Conservation (phyloP, 1,284 basidiomycete genomes). For the Agaricales sp. region DNA sequence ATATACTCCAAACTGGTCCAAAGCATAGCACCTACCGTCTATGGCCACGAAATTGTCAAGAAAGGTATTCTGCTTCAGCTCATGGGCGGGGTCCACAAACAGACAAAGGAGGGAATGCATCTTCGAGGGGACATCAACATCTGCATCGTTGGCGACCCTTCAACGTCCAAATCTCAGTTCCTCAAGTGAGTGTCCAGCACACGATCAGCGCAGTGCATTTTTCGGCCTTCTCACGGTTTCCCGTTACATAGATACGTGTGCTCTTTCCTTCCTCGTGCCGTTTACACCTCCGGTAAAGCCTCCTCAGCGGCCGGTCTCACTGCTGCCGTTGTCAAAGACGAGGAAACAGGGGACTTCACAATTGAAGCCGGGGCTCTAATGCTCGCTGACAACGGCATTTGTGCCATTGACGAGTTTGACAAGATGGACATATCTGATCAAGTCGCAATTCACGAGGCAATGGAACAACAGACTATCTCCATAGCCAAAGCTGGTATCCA, state of each 20-base stretch:
- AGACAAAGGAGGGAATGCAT: constrained; percentile 94
- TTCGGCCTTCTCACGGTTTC: not conserved
- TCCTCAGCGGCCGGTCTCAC: constrained; percentile 98
- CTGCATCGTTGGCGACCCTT: constrained; percentile 96
- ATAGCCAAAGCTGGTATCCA: constrained; percentile 99
- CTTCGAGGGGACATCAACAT: constrained; percentile 98
- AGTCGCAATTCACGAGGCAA: constrained; percentile 99
- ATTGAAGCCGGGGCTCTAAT: constrained; percentile 99
- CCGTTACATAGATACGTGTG: constrained; percentile 76
- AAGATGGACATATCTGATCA: constrained; percentile 99
- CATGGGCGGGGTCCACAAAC: constrained; percentile 99
- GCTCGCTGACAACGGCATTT: constrained; percentile 99
- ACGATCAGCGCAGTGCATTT: not conserved
- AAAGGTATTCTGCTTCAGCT: constrained; percentile 96
- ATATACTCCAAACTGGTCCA: constrained; percentile 92
- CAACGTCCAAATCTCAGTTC: constrained; percentile 97
- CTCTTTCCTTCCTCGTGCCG: constrained; percentile 96
- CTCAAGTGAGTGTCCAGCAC: constrained; percentile 64
- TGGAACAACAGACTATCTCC: constrained; percentile 99
- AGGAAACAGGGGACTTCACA: constrained; percentile 98
- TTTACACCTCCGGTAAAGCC: constrained; percentile 98
- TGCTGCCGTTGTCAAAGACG: constrained; percentile 96
- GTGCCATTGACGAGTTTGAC: constrained; percentile 99
- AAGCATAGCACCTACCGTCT: constrained; percentile 96
- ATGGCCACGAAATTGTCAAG: constrained; percentile 97